A percentile compares a stretch with the other conserved stretches of the same genome.
Evolutionary conservation across 2,329 filamentous ascomycete genomes (phyloP).

Genomic region (Xylariaceae sp.): DNA sequence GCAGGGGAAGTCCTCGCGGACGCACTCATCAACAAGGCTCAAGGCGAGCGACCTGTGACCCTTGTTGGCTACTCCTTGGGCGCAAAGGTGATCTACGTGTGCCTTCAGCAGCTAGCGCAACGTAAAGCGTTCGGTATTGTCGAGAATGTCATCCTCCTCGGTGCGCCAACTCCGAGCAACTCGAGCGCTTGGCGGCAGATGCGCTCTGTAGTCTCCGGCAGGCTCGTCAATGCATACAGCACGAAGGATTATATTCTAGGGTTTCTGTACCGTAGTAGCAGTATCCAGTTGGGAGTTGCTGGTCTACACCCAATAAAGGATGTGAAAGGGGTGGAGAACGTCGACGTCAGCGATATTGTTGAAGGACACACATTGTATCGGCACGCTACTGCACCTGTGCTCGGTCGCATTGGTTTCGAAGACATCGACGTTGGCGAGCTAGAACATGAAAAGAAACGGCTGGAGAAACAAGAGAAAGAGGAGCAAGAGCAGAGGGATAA

Average conservation of each 20-base stretch:
- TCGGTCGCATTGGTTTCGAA: slow-evolving; percentile 66
- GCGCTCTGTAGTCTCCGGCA: slow-evolving; percentile 73
- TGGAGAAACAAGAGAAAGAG: slow-evolving; percentile 25
- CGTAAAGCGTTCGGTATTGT: slow-evolving; percentile 78
- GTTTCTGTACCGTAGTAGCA: slow-evolving; percentile 82
- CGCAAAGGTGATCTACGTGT: slow-evolving; percentile 77
- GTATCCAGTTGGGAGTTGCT: slow-evolving; percentile 78
- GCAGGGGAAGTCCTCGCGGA: slow-evolving; percentile 69
- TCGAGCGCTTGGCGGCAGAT: slow-evolving; percentile 72
- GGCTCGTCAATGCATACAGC: slow-evolving; percentile 84
- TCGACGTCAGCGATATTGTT: slow-evolving; percentile 63
- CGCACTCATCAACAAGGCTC: slow-evolving; percentile 75
- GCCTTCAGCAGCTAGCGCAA: slow-evolving; percentile 71
- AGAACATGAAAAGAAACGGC: slow-evolving; percentile 16
- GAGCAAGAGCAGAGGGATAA: slow-evolving; percentile 24
- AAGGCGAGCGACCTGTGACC: slow-evolving; percentile 78
- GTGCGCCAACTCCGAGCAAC: slow-evolving; percentile 71
- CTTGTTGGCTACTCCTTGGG: slow-evolving; percentile 80
- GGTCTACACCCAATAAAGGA: slow-evolving; percentile 72
- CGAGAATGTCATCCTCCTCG: slow-evolving; percentile 79
- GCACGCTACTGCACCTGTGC: slow-evolving; percentile 61
- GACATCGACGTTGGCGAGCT: slow-evolving; percentile 51
- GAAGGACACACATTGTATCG: slow-evolving; percentile 70
- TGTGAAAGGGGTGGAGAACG: slow-evolving; percentile 63
- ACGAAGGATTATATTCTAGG: slow-evolving; percentile 83